Evolutionary conservation across 2,329 filamentous ascomycete genomes (phyloP), one percentile per base, ranked within the genome.

Genomic region (Gaeumannomyces sp.): DNA sequence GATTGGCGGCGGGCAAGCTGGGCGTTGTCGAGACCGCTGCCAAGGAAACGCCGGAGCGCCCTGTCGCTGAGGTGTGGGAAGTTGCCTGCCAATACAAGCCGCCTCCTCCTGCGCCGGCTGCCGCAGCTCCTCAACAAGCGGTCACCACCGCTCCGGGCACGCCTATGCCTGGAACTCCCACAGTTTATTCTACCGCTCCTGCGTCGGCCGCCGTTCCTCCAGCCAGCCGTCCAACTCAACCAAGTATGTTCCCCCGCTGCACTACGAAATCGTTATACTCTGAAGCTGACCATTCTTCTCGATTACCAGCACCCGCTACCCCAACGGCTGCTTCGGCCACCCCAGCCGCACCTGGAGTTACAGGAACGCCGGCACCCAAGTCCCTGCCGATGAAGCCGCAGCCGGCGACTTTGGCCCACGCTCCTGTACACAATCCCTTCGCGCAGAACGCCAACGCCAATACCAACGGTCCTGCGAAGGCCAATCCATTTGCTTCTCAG

Each of bases 11-110:
- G 62, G 90, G 89, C 5, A 96, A 95, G 78, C 78, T 96, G 38
- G 84, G 85, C 1, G 86, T 95, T 1, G 90, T 98, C 4, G 85
- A 93, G 72, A 90, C 87, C 60, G 93, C 94, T 16, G 92, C 90
- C 0, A 83, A 83, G n/a, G 90, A 96, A 61, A 97, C 93, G 0
- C 94, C 94, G 0, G 83, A 94, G 71, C 88, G 87, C 73, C 86
- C 93, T 0, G 92, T 98, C 4, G 85, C 80, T 13, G 93, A 97
- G 75, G 93, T 97, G 0, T 97, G 92, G 91, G 87, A 89, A 68
- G 79, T 91, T 64, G 93, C 90, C 0, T 93, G 94, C 76, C 80
- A 78, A 64, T 84, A 86, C 14, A 89, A 86, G 73, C 80, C 84
- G 11, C 70, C 72, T 16, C 70, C 72, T 16, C 68, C 67, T 5